phyloP scores from a whole-genome alignment of 2,329 filamentous ascomycete species.

The Beauveria brongniartii region DNA sequence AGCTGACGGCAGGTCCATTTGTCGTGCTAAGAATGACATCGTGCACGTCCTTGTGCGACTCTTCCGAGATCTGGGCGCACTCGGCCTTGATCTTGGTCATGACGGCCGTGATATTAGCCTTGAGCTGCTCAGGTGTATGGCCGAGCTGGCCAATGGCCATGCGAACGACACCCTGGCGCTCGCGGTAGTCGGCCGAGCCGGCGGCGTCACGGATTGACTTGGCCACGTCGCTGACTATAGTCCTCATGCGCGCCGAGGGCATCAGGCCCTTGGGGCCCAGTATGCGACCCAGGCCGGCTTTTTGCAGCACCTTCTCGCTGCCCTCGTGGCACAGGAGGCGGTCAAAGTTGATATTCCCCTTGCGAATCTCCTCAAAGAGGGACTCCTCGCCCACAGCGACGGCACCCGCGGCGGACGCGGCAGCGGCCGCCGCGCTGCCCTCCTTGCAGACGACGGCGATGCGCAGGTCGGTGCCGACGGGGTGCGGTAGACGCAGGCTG shows the following conservation, averaged over 20 bases:
- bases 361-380: constrained; percentile 68
- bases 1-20: constrained; percentile 74
- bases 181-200: constrained; percentile 79
- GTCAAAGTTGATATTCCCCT: constrained; percentile 79
- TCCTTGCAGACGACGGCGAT: constrained; percentile 91
- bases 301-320: constrained; percentile 69
- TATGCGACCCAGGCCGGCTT: constrained; percentile 70
- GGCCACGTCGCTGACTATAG: constrained; percentile 74
- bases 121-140: constrained; percentile 80
- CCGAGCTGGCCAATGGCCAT: constrained; percentile 87
- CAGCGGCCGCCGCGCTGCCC: constrained; percentile 62
- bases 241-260: constrained; percentile 82
- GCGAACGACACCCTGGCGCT: constrained; percentile 74
- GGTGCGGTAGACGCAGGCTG: constrained; percentile 79
- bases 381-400: constrained; percentile 76
- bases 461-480: constrained; percentile 78
- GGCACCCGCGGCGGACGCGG: constrained; percentile 72
- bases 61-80: constrained; percentile 58
- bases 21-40: constrained; percentile 79
- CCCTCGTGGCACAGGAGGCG: constrained; percentile 77
- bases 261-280: constrained; percentile 87
- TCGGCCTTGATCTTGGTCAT: constrained; percentile 72
- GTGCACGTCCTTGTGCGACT: constrained; percentile 36
- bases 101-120: constrained; percentile 73
- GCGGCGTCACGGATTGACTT: constrained; percentile 72